Percentiles rank a stretch among this genome's conserved stretches.
phyloP scores from a whole-genome alignment of 2,329 filamentous ascomycete species.

The Verticillium tricorpus region DNA sequence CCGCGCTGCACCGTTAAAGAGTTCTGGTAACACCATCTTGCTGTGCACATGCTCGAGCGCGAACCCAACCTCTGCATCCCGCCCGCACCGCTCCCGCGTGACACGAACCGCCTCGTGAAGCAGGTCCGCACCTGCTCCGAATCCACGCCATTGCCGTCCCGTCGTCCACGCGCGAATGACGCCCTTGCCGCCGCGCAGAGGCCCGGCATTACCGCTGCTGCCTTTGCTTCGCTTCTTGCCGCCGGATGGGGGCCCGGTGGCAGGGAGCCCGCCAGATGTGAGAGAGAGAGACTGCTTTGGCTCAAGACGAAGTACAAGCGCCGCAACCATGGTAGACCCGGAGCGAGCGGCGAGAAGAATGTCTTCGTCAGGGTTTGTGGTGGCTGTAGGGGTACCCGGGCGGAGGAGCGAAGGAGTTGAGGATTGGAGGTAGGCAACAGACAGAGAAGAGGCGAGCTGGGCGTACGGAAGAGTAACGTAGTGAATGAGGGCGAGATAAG shows the following conservation, averaged over 20 bases:
- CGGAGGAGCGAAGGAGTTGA: conserved; percentile 6
- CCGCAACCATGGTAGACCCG: conserved; percentile 65
- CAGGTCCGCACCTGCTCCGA: conserved; percentile 68
- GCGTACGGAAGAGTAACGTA: conserved; percentile 60
- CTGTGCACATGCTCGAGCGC: conserved; percentile 75
- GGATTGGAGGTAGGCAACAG: conserved; percentile 56
- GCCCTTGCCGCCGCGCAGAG: conserved; percentile 56
- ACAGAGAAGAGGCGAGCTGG: conserved; percentile 54
- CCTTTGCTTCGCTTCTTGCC: conserved; percentile 28
- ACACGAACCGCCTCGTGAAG: conserved; percentile 68
- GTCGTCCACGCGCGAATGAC: conserved; percentile 83
- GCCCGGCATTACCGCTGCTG: conserved; percentile 35
- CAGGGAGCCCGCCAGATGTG: background rate
- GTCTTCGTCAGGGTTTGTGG: conserved; percentile 37
- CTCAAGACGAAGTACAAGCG: conserved; percentile 64
- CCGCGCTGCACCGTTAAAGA: conserved; percentile 60
- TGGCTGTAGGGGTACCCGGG: background rate
- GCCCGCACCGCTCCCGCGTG: conserved; percentile 64
- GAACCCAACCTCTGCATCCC: conserved; percentile 65
- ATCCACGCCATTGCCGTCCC: conserved; percentile 60
- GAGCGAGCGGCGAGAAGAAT: conserved; percentile 62
- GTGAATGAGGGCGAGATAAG: conserved; percentile 57
- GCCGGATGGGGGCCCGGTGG: conserved; percentile 17
- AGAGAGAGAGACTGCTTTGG: conserved; percentile 19
- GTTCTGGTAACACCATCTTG: conserved; percentile 52